phyloP scores from a whole-genome alignment of 768 basidiomycete species.

The Antrodiella citrinella region DNA sequence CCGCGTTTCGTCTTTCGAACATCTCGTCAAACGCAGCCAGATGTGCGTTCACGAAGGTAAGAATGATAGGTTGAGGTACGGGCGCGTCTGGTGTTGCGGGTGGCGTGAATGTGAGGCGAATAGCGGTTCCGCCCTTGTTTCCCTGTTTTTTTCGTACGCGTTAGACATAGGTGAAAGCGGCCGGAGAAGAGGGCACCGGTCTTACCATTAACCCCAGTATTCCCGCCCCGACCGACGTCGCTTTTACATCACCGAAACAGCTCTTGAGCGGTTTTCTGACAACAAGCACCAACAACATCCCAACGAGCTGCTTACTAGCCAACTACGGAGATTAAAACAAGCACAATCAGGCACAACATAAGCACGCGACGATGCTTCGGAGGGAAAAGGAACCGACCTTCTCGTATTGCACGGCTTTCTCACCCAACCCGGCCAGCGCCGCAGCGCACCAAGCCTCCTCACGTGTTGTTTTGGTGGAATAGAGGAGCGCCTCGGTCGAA shows the following conservation, averaged over 20 bases:
- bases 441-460: conserved; percentile 71
- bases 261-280: conserved; percentile 43
- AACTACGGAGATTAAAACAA: conserved; percentile 34
- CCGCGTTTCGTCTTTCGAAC: conserved; percentile 62
- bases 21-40: conserved; percentile 81
- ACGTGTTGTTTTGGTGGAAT: conserved; percentile 49
- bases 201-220: conserved; percentile 72
- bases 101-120: conserved; percentile 53
- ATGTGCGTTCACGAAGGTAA: conserved; percentile 80
- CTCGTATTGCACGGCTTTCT: conserved; percentile 52
- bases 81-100: conserved; percentile 17
- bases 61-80: conserved; percentile 30
- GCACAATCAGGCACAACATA: background rate
- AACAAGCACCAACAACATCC: conserved; percentile 68
- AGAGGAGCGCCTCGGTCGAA: conserved; percentile 71
- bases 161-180: conserved; percentile 4
- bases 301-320: conserved; percentile 71
- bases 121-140: conserved; percentile 73
- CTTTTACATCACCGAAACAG: conserved; percentile 47
- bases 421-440: conserved; percentile 62
- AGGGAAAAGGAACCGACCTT: conserved; percentile 39
- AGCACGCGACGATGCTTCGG: background rate
- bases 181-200: conserved; percentile 7
- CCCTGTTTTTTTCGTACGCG: conserved; percentile 39
- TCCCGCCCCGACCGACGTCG: conserved; percentile 55